These are phyloP conservation scores for Prunus campanulata DNA, from an alignment of 306 rosid species.

Conservation along the genomic window DNA sequence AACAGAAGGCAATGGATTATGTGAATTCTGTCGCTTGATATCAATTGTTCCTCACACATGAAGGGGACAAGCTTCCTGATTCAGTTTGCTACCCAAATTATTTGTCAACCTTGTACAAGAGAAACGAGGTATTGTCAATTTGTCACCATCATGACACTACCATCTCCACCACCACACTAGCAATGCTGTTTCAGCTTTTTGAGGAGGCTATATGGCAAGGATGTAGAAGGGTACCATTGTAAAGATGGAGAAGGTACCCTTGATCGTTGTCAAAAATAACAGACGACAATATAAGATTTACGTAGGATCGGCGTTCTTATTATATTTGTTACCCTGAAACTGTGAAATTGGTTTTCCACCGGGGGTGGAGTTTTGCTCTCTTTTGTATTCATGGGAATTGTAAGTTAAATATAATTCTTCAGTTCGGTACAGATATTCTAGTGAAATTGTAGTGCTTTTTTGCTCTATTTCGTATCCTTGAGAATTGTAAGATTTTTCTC, in stretches of 20 bases:
- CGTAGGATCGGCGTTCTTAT: background rate
- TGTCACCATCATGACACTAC: background rate
- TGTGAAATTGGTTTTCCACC: background rate
- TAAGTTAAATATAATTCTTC: background rate
- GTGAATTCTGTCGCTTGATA: constrained; percentile 58
- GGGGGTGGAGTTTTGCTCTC: background rate
- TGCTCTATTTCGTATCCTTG: no score
- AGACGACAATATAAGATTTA: background rate
- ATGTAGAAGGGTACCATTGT: background rate
- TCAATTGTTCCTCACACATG: background rate
- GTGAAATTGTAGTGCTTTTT: background rate
- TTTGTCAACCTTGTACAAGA: background rate
- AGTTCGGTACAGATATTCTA: background rate
- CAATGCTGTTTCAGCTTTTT: background rate
- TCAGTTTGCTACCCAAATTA: constrained; percentile 2
- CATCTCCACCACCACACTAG: background rate
- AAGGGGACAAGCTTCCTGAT: background rate
- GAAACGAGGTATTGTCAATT: background rate
- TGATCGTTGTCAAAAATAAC: background rate
- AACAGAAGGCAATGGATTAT: constrained; percentile 76
- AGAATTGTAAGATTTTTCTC: no score
- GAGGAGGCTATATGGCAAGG: background rate
- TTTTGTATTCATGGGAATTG: background rate
- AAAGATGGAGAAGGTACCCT: background rate
- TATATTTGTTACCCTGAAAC: background rate